Evolutionary conservation across 805 yeast genomes (phyloP).

Genomic region (Wickerhamiella kurtzmanii): DNA sequence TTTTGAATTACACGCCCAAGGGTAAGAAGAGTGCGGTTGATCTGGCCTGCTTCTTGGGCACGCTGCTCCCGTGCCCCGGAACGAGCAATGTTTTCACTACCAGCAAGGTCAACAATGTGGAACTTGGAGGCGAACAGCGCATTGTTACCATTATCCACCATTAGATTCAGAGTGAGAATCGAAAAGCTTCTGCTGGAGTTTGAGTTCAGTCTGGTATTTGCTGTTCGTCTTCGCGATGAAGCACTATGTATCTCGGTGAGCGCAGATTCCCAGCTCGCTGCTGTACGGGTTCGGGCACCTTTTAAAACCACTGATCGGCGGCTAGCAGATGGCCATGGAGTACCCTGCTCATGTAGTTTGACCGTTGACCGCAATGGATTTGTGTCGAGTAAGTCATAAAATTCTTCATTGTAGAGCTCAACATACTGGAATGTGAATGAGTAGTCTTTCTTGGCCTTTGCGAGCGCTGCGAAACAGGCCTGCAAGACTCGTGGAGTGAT

Average conservation of each 20-base stretch:
- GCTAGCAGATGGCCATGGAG: conserved; percentile 29
- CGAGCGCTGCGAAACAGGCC: conserved; percentile 40
- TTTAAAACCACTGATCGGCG: conserved; percentile 42
- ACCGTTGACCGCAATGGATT: conserved; percentile 1
- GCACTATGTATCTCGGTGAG: conserved; percentile 42
- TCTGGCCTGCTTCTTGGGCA: conserved; percentile 88
- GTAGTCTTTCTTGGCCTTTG: conserved; percentile 20
- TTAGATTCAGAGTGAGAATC: conserved; percentile 52
- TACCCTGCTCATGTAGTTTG: not conserved
- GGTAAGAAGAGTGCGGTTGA: conserved; percentile 75
- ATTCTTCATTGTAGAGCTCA: conserved; percentile 78
- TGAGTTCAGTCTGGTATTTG: conserved; percentile 67
- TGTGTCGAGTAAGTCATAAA: conserved; percentile 49
- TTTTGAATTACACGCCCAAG: conserved; percentile 65
- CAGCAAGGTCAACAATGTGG: conserved; percentile 86
- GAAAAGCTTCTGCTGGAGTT: conserved; percentile 70
- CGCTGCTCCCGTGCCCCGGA: conserved; percentile 80
- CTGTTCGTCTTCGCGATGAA: conserved; percentile 51
- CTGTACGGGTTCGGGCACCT: conserved; percentile 43
- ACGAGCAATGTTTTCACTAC: conserved; percentile 76
- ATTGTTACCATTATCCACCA: conserved; percentile 35
- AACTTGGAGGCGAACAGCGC: conserved; percentile 45
- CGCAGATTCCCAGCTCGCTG: conserved; percentile 39
- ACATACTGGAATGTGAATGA: conserved; percentile 60
- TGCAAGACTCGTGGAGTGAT: conserved; percentile 47